Conservation (phyloP, 768 basidiomycete genomes). For the Russula dissimulans region DNA sequence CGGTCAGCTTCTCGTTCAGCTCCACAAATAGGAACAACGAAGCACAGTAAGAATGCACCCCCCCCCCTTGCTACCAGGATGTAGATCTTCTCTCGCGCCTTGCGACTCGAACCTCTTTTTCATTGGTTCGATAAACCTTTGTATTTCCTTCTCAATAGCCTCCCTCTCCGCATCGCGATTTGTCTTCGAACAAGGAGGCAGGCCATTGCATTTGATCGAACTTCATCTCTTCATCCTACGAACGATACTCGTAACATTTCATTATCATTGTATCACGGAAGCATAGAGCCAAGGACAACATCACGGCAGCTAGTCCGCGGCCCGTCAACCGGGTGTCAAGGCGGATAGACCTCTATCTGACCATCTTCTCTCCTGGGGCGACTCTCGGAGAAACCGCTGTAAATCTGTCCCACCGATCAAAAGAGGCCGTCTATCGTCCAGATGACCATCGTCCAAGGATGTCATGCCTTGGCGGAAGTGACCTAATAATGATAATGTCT, state of each 20-base stretch:
- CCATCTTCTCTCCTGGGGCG: neutral
- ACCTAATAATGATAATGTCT: no score
- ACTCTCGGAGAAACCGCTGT: slow-evolving; percentile 4
- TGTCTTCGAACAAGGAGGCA: neutral
- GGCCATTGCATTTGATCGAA: neutral
- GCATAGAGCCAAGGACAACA: neutral
- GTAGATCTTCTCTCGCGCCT: slow-evolving; percentile 10
- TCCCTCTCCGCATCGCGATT: neutral
- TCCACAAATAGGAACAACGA: neutral
- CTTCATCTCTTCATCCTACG: neutral
- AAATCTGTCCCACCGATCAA: slow-evolving; percentile 11
- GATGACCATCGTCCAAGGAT: neutral
- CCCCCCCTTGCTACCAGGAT: neutral
- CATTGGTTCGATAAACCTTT: slow-evolving; percentile 14
- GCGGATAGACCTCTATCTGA: slow-evolving; percentile 9
- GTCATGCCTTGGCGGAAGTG: neutral
- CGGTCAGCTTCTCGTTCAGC: slow-evolving; percentile 4
- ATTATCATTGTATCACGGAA: neutral
- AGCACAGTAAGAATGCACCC: neutral
- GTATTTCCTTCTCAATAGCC: slow-evolving; percentile 2
- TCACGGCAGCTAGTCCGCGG: slow-evolving; percentile 3
- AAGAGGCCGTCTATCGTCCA: neutral
- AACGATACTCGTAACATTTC: neutral
- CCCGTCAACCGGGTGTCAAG: slow-evolving; percentile 1
- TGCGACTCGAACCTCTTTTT: slow-evolving; percentile 3